Percentiles rank a stretch among this genome's conserved stretches.
Evolutionary conservation across 148 eudicot species (phyloP).

Genomic region (Cornus florida): DNA sequence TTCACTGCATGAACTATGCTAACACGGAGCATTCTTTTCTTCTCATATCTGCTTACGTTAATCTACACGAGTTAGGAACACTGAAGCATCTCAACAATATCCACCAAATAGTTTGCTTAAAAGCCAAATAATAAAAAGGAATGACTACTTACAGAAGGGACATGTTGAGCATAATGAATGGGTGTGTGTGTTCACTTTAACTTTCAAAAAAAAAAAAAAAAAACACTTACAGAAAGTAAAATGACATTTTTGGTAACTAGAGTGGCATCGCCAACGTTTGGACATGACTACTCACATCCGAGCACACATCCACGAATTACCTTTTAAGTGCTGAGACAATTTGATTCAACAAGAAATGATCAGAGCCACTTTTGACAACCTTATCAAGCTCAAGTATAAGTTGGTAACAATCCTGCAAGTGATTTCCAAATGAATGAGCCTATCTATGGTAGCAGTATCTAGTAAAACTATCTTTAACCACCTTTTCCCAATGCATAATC

Average conservation of each 20-base stretch:
- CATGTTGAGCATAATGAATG: no score
- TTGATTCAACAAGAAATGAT: constrained; percentile 11
- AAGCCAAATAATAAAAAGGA: no score
- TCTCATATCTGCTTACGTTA: constrained; percentile 14
- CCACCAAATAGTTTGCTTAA: background rate
- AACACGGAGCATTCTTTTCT: constrained; percentile 16
- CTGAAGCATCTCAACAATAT: background rate
- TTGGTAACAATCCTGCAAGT: constrained; percentile 20
- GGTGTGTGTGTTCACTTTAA: no score
- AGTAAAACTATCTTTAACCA: background rate
- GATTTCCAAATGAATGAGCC: background rate
- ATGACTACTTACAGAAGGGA: no score
- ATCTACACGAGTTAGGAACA: background rate
- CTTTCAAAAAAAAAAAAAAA: background rate
- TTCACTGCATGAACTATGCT: constrained; percentile 1
- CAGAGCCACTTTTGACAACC: constrained; percentile 10
- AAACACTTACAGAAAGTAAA: background rate
- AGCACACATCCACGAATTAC: background rate
- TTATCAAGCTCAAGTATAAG: constrained; percentile 20
- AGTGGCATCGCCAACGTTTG: no score
- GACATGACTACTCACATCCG: no score
- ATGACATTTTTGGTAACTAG: background rate
- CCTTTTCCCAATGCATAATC: background rate
- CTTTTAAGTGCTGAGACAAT: constrained; percentile 16
- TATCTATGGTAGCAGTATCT: background rate